Evolutionary conservation across 2,329 filamentous ascomycete genomes (phyloP).

Genomic region (Pseudonectria buxi): DNA sequence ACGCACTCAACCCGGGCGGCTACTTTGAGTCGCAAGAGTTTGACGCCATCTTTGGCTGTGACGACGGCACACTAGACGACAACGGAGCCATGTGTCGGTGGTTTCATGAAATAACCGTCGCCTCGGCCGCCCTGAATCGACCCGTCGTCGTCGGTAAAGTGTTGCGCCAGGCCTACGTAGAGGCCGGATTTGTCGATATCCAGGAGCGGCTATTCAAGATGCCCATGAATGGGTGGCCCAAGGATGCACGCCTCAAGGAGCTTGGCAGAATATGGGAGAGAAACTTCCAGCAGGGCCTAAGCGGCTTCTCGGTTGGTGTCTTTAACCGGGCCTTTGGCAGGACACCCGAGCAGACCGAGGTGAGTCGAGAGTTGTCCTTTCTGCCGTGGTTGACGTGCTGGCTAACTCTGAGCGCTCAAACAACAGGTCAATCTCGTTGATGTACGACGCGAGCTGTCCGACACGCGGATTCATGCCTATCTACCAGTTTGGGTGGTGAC

Average conservation of each 20-base stretch:
- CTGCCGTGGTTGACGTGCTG: not conserved
- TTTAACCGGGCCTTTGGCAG: constrained; percentile 35
- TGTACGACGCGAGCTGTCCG: constrained; percentile 40
- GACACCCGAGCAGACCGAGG: constrained; percentile 43
- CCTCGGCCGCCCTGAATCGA: constrained; percentile 31
- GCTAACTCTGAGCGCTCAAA: constrained; percentile 6
- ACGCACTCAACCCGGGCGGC: constrained; percentile 43
- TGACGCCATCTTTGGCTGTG: constrained; percentile 31
- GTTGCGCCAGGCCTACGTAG: constrained; percentile 32
- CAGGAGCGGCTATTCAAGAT: constrained; percentile 46
- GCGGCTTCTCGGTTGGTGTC: constrained; percentile 36
- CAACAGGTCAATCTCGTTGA: constrained; percentile 40
- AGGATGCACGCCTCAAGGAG: constrained; percentile 35
- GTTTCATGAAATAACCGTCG: constrained; percentile 33
- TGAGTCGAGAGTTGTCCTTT: constrained; percentile 15
- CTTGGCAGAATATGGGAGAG: constrained; percentile 40
- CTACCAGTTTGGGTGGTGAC: constrained; percentile 43
- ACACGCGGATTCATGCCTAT: constrained; percentile 43
- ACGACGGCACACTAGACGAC: constrained; percentile 37
- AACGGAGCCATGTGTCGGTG: constrained; percentile 34
- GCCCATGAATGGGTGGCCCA: constrained; percentile 49
- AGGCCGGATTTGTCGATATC: constrained; percentile 50
- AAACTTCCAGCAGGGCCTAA: constrained; percentile 37
- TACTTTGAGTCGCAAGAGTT: constrained; percentile 50
- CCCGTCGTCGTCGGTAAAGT: constrained; percentile 29